These are phyloP conservation scores for Coniochaeta sp. DNA, from an alignment of 2,329 filamentous ascomycete genomes.

Conservation along the genomic window DNA sequence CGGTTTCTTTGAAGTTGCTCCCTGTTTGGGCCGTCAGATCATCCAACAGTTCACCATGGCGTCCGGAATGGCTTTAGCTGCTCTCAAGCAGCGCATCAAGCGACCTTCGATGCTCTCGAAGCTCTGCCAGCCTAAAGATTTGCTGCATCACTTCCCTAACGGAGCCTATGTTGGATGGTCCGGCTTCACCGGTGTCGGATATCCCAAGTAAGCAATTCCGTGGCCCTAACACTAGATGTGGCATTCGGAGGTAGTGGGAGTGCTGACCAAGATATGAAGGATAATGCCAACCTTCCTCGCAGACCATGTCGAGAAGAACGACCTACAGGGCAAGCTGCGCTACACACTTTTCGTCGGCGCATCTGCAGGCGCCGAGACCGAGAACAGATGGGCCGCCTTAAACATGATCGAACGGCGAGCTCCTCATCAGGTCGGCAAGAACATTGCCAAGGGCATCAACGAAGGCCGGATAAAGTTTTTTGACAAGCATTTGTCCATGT, in stretches of 20 bases:
- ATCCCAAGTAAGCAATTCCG: conserved; percentile 57
- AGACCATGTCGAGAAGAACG: conserved; percentile 84
- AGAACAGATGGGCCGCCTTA: conserved; percentile 81
- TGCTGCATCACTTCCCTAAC: conserved; percentile 75
- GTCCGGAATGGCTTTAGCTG: conserved; percentile 55
- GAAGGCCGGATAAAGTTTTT: conserved; percentile 85
- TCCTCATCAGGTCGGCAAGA: conserved; percentile 85
- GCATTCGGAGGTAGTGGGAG: conserved; percentile 2
- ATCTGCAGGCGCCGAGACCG: conserved; percentile 82
- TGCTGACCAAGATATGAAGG: conserved; percentile 32
- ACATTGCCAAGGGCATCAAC: conserved; percentile 86
- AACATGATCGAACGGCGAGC: conserved; percentile 85
- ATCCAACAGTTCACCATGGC: conserved; percentile 27
- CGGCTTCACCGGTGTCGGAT: conserved; percentile 84
- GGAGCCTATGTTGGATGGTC: conserved; percentile 86
- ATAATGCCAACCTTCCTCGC: conserved; percentile 79
- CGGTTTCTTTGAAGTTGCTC: neutral
- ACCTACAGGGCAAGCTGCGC: conserved; percentile 72
- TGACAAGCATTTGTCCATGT: conserved; percentile 91
- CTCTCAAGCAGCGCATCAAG: conserved; percentile 67
- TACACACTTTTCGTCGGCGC: conserved; percentile 86
- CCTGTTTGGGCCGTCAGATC: neutral
- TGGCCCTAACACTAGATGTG: neutral
- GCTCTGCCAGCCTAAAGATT: conserved; percentile 69
- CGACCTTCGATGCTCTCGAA: conserved; percentile 74